Evolutionary conservation across 257 asterid genomes (phyloP).

Genomic region (Solanum ossicruentum): DNA sequence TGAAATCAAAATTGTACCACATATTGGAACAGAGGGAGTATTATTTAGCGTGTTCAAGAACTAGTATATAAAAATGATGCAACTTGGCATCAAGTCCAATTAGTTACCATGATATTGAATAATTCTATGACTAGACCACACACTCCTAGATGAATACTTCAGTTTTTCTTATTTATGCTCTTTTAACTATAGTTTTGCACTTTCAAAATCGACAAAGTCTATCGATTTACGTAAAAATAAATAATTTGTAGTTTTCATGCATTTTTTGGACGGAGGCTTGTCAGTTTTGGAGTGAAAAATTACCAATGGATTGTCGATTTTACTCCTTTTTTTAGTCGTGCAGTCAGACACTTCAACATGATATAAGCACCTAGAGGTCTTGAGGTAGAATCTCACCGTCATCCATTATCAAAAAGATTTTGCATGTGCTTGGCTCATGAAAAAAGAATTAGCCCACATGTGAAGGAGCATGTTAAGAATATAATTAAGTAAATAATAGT

Average conservation of each 20-base stretch:
- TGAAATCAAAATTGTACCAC: too few relatives aligned
- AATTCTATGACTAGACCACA: too few relatives aligned
- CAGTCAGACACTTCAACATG: neutral
- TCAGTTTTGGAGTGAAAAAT: neutral
- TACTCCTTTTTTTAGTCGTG: neutral
- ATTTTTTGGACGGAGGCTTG: neutral
- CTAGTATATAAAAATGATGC: too few relatives aligned
- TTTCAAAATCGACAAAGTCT: neutral
- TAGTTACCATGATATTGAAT: too few relatives aligned
- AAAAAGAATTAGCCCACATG: neutral
- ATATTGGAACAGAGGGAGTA: too few relatives aligned
- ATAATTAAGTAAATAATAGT: neutral
- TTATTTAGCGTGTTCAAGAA: too few relatives aligned
- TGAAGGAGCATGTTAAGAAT: neutral
- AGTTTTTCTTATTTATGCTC: neutral
- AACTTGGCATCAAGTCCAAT: too few relatives aligned
- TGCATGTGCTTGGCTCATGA: neutral
- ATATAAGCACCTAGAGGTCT: neutral
- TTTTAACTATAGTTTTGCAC: neutral
- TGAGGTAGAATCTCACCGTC: neutral
- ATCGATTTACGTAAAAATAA: neutral
- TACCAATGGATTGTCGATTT: neutral
- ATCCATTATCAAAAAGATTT: neutral
- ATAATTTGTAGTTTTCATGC: neutral
- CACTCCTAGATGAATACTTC: too few relatives aligned